These are phyloP conservation scores for Grifola frondosa DNA, from an alignment of 1,284 basidiomycete species.

Conservation along the genomic window DNA sequence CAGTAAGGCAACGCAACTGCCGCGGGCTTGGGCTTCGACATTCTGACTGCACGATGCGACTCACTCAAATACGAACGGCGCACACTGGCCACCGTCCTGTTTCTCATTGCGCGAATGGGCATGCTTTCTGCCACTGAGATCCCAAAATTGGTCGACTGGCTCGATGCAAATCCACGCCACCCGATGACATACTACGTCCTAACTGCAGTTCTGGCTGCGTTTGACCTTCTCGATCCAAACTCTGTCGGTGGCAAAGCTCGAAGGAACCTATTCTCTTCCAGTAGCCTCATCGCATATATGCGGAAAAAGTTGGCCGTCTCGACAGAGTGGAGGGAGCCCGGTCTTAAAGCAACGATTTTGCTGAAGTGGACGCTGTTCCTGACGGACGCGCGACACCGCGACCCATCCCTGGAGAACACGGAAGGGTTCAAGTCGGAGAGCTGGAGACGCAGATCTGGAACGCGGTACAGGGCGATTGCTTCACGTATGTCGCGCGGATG, in stretches of 20 bases:
- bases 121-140: conserved; percentile 59
- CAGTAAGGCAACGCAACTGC: too few species aligned
- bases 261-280: conserved; percentile 46
- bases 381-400: conserved; percentile 70
- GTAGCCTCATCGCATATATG: conserved; percentile 51
- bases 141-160: conserved; percentile 64
- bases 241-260: conserved; percentile 44
- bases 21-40: conserved; percentile 56
- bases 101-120: conserved; percentile 63
- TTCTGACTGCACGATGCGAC: conserved; percentile 64
- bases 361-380: conserved; percentile 89
- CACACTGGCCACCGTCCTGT: conserved; percentile 60
- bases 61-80: conserved; percentile 74
- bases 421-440: conserved; percentile 74
- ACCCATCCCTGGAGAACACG: conserved; percentile 62
- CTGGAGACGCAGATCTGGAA: conserved; percentile 81
- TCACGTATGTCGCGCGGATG: conserved; percentile 67
- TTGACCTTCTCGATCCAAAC: conserved; percentile 67
- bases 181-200: conserved; percentile 73
- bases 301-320: conserved; percentile 52
- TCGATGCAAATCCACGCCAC: conserved; percentile 60
- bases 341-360: conserved; percentile 72
- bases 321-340: conserved; percentile 68
- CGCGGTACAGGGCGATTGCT: conserved; percentile 81
- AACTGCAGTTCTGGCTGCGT: conserved; percentile 60